A percentile compares a stretch with the other conserved stretches of the same genome.
Conservation (phyloP, 306 rosid species). For the Carpinus viminea region DNA sequence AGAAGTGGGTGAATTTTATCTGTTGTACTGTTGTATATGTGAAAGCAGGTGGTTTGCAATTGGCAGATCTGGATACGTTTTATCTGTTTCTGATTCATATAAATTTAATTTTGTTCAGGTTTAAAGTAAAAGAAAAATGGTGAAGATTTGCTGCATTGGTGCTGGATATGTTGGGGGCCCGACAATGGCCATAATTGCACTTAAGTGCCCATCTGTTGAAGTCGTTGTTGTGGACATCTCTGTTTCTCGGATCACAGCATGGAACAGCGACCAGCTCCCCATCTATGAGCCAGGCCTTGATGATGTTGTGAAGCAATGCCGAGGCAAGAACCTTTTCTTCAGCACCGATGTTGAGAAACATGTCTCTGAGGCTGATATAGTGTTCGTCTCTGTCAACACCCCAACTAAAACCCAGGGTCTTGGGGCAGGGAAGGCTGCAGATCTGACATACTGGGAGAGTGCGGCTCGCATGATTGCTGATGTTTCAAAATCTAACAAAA, state of each 20-base stretch:
- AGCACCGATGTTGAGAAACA: constrained; percentile 92
- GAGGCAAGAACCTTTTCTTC: constrained; percentile 94
- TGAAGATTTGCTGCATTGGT: constrained; percentile 99
- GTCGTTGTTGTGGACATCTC: constrained; percentile 94
- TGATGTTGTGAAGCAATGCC: constrained; percentile 68
- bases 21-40: not conserved
- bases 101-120: constrained; percentile 43
- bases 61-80: not conserved
- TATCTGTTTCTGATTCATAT: constrained; percentile 27
- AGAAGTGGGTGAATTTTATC: not conserved
- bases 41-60: not conserved
- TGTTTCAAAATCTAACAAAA: constrained; percentile 85
- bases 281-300: constrained; percentile 98
- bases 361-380: constrained; percentile 84
- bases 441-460: constrained; percentile 94
- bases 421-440: constrained; percentile 96
- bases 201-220: constrained; percentile 82
- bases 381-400: constrained; percentile 92
- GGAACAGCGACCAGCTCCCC: constrained; percentile 96
- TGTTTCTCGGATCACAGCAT: constrained; percentile 72
- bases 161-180: constrained; percentile 99
- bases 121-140: constrained; percentile 58
- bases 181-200: constrained; percentile 97
- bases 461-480: constrained; percentile 97
- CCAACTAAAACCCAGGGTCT: constrained; percentile 90